Evolutionary conservation across 441 rosid genomes (phyloP).

Genomic region (Eruca vesicaria): DNA sequence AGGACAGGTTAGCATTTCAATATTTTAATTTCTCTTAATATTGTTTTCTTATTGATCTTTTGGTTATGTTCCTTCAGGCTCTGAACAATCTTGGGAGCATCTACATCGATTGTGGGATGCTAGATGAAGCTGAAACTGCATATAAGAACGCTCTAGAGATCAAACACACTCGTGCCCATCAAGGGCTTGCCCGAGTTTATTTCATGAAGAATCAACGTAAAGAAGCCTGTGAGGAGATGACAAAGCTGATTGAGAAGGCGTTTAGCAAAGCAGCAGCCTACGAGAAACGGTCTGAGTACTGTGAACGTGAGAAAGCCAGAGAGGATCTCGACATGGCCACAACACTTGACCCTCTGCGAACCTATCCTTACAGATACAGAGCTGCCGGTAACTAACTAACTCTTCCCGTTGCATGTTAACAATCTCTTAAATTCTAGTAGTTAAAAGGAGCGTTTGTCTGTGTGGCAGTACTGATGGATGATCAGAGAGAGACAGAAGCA

Average conservation of each 20-base stretch:
- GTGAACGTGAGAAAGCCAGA: constrained; percentile 63
- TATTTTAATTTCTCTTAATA: background rate
- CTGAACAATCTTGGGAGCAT: constrained; percentile 69
- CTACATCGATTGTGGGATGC: constrained; percentile 53
- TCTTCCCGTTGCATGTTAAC: background rate
- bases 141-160: constrained; percentile 67
- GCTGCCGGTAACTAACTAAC: constrained; percentile 57
- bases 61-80: constrained; percentile 45
- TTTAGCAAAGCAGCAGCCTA: constrained; percentile 55
- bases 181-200: constrained; percentile 69
- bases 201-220: constrained; percentile 53
- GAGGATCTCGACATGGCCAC: constrained; percentile 69
- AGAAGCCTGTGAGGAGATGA: constrained; percentile 68
- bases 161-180: constrained; percentile 76
- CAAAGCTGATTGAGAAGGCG: constrained; percentile 70
- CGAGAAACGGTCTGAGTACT: constrained; percentile 73
- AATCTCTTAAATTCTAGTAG: background rate
- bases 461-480: constrained; percentile 67
- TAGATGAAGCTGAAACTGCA: constrained; percentile 59
- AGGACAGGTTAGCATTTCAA: constrained; percentile 55
- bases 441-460: background rate
- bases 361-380: constrained; percentile 73
- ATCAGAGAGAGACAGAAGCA: constrained; percentile 67
- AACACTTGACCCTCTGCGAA: constrained; percentile 66
- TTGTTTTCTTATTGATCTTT: background rate